A percentile compares a stretch with the other conserved stretches of the same genome.
Conservation (phyloP, 176 grass and related monocot genomes). For the Bolboschoenus planiculmis region DNA sequence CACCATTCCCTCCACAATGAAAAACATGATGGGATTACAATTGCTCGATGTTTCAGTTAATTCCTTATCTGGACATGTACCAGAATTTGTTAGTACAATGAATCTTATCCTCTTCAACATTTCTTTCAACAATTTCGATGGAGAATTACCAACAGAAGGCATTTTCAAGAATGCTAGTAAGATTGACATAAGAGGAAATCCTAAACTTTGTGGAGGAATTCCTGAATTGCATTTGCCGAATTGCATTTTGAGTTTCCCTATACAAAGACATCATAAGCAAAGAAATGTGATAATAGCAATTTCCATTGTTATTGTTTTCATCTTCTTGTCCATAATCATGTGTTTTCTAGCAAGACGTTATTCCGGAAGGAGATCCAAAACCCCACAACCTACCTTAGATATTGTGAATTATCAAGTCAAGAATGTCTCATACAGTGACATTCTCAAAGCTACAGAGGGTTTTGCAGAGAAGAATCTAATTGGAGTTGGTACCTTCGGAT, state of each 20-base stretch:
- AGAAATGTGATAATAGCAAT: not conserved
- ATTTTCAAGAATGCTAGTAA: constrained; percentile 4
- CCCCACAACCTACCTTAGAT: not conserved
- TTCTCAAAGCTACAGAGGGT: constrained; percentile 30
- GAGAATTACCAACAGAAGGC: constrained; percentile 20
- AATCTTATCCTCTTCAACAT: constrained; percentile 13
- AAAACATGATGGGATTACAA: not conserved
- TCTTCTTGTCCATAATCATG: not conserved
- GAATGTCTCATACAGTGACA: constrained; percentile 26
- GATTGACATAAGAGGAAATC: constrained; percentile 9
- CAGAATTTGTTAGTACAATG: constrained; percentile 1
- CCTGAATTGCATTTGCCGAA: constrained; percentile 18
- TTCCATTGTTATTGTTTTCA: not conserved
- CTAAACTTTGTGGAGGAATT: constrained; percentile 27
- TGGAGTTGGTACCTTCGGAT: constrained; percentile 26
- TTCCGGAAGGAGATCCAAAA: not conserved
- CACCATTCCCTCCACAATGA: constrained; percentile 3
- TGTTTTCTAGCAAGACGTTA: not conserved
- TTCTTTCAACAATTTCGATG: constrained; percentile 29
- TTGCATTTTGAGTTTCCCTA: not conserved
- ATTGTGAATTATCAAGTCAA: constrained; percentile 9
- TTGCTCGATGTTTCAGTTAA: constrained; percentile 15
- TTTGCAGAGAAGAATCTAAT: constrained; percentile 26
- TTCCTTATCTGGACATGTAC: constrained; percentile 13
- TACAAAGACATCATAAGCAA: not conserved